These are phyloP conservation scores for Margaritispora aquatica DNA, from an alignment of 495 filamentous ascomycete species.

Conservation along the genomic window DNA sequence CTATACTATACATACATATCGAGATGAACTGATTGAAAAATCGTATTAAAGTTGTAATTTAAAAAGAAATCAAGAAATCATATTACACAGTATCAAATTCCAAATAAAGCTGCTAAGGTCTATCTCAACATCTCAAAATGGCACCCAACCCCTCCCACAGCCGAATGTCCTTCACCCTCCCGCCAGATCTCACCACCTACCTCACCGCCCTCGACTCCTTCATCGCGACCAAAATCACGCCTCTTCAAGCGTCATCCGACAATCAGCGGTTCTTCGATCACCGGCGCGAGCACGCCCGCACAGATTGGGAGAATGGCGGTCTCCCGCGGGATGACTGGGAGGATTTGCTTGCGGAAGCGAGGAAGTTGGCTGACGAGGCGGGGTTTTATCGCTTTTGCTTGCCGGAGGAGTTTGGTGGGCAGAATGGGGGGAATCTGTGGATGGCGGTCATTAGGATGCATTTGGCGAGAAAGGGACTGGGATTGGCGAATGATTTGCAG, in stretches of 20 bases:
- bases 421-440: constrained; percentile 46
- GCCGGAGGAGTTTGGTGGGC: constrained; percentile 47
- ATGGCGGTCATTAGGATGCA: constrained; percentile 55
- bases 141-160: constrained; percentile 10
- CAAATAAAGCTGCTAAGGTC: neutral
- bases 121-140: constrained; percentile 1
- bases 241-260: constrained; percentile 42
- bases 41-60: too few relatives aligned
- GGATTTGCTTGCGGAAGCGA: constrained; percentile 38
- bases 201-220: constrained; percentile 44
- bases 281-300: constrained; percentile 49
- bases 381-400: constrained; percentile 52
- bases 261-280: constrained; percentile 59
- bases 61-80: neutral
- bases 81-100: neutral
- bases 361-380: constrained; percentile 41
- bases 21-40: too few relatives aligned
- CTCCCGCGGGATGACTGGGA: constrained; percentile 52
- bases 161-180: constrained; percentile 50
- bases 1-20: too few relatives aligned
- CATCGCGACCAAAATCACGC: constrained; percentile 44
- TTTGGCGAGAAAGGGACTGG: constrained; percentile 47
- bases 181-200: constrained; percentile 38
- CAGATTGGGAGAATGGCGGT: constrained; percentile 33
- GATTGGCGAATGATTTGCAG: constrained; percentile 56